These are phyloP conservation scores for Hippophae rhamnoides DNA, from an alignment of 306 rosid species.

Conservation along the genomic window DNA sequence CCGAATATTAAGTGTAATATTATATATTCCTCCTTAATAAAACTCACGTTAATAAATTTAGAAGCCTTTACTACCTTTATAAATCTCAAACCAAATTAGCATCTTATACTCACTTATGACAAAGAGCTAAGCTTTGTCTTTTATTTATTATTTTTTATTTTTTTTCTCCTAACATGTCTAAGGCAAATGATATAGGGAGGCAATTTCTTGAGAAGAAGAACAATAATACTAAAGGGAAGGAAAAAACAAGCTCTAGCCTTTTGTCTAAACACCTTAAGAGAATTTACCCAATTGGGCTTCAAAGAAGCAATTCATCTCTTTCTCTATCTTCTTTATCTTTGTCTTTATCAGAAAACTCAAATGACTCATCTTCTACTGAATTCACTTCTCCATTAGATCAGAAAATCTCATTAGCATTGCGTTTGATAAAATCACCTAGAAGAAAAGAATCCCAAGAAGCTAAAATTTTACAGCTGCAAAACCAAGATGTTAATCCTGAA, in stretches of 20 bases:
- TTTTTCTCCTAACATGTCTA: constrained; percentile 37
- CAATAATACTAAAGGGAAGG: constrained; percentile 41
- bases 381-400: constrained; percentile 56
- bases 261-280: constrained; percentile 60
- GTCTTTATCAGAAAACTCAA: constrained; percentile 84
- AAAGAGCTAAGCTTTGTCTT: neutral
- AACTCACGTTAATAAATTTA: neutral
- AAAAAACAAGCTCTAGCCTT: constrained; percentile 24
- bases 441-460: constrained; percentile 38
- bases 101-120: constrained; percentile 6
- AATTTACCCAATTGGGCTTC: constrained; percentile 88
- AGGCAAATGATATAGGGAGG: constrained; percentile 42
- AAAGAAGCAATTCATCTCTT: constrained; percentile 62
- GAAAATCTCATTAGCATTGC: constrained; percentile 62
- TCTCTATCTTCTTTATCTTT: constrained; percentile 60
- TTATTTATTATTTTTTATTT: neutral
- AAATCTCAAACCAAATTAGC: constrained; percentile 14
- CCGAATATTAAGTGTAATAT: constrained; percentile 21
- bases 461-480: constrained; percentile 32
- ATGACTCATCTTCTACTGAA: constrained; percentile 67
- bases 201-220: constrained; percentile 40
- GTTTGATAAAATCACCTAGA: constrained; percentile 45
- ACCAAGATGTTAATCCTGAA: constrained; percentile 30
- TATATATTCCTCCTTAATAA: constrained; percentile 4
- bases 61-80: constrained; percentile 11